phyloP scores from a whole-genome alignment of 495 filamentous ascomycete species.

The Penicillium bovifimosum region DNA sequence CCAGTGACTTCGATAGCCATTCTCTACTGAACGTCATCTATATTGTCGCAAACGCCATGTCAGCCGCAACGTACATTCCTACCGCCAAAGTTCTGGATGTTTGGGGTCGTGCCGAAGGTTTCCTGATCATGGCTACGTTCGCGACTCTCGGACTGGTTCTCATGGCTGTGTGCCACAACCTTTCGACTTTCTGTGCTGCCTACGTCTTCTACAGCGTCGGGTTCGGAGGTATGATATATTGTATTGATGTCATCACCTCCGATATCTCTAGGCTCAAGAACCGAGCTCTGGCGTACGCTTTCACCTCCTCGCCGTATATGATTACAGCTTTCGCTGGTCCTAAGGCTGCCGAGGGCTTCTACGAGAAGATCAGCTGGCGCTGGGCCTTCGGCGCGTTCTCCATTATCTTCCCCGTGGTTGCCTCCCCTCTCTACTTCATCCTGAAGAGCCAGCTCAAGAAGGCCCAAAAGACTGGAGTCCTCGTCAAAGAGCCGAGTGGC shows the following conservation, averaged over 20 bases:
- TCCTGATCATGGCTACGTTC: conserved; percentile 38
- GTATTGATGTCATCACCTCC: conserved; percentile 51
- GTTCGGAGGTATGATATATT: conserved; percentile 50
- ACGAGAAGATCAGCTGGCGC: conserved; percentile 46
- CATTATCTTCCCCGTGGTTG: conserved; percentile 51
- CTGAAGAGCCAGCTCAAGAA: conserved; percentile 48
- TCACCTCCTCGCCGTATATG: conserved; percentile 46
- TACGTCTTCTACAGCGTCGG: conserved; percentile 48
- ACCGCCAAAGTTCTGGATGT: conserved; percentile 65
- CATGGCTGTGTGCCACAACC: conserved; percentile 45
- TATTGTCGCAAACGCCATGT: conserved; percentile 44
- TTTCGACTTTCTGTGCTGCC: conserved; percentile 46
- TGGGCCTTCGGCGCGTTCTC: conserved; percentile 56
- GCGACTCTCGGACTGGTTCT: conserved; percentile 41
- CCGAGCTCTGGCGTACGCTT: conserved; percentile 54
- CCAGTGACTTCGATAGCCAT: conserved; percentile 52
- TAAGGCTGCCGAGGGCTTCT: conserved; percentile 33
- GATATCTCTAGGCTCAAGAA: conserved; percentile 55
- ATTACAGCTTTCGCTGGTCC: conserved; percentile 37
- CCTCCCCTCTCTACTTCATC: conserved; percentile 40
- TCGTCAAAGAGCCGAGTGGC: conserved; percentile 31
- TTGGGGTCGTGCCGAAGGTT: conserved; percentile 56
- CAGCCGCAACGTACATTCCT: conserved; percentile 43
- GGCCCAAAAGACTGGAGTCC: conserved; percentile 37
- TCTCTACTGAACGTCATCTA: conserved; percentile 53